Base-by-base conservation (phyloP, 2,329 filamentous ascomycete species). In the Zopfia rhizophila region DNA sequence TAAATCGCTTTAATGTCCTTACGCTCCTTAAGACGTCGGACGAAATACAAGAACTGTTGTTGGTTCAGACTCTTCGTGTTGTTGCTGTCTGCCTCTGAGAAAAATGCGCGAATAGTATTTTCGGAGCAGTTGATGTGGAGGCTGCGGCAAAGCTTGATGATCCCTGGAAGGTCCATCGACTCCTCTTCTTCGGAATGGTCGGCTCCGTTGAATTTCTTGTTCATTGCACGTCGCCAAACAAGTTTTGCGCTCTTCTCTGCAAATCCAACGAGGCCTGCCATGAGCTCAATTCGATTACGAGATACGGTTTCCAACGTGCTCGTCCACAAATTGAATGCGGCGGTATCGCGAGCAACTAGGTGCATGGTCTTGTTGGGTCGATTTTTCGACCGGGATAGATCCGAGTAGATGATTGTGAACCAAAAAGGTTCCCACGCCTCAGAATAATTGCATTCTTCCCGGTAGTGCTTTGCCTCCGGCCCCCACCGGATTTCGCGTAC, bases 71-170 rank as follows among this genome's bases (percentile, higher is more conserved):
- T 82, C 17, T 87, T 87, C 2, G 79, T 82, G 38, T 77, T 75
- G 17, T 81, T 79, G n/a, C 76, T 75, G 63, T 93, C 89, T 5
- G 89, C 90, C 48, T 84, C 80, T 45, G 83, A 78, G 61, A 97
- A 97, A 59, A 88, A 89, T 22, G 81, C 78, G 43, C 83, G 84
- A 4, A 97, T 78, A 32, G 89, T 87, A 42, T 84, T 82, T 50
- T 87, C 84, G 2, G 91, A 89, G 62, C 90, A 91, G 70, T 97
- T 92, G 61, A 99, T 96, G 69, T 97, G 92, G 33, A 97, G 78
- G 62, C 88, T 92, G 49, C 89, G 88, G 74, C 94, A 97, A 11
- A 97, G 81, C 48, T 87, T 86, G 66, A 92, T 88, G 21, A 96
- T 87, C 8, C 89, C 89, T 12, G 81, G 79, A 41, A 96, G 84